Percentiles rank a stretch among this genome's conserved stretches.
Evolutionary conservation across 2,329 filamentous ascomycete genomes (phyloP).

Genomic region (Pseudocercospora pini-densiflorae): DNA sequence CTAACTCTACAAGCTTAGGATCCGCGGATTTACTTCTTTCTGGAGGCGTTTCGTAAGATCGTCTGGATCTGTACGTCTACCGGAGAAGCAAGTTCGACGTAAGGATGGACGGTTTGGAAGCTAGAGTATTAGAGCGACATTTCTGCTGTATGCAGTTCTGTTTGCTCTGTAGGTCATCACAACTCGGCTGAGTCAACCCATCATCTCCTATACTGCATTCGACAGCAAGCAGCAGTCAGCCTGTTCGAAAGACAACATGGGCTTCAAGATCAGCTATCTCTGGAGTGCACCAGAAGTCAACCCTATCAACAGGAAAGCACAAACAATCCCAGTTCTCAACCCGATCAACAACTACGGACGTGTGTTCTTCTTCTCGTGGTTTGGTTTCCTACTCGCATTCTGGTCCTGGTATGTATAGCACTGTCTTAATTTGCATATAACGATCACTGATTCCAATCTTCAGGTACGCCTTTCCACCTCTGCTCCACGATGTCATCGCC

Average conservation of each 20-base stretch:
- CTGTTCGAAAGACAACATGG: slow-evolving; percentile 16
- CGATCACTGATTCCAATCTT: slow-evolving; percentile 13
- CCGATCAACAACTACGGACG: slow-evolving; percentile 78
- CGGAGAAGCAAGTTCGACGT: slow-evolving; percentile 28
- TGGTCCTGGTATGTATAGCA: slow-evolving; percentile 68
- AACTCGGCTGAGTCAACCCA: neutral
- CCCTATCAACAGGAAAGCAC: slow-evolving; percentile 81
- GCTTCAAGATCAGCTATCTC: slow-evolving; percentile 31
- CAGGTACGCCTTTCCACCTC: slow-evolving; percentile 85
- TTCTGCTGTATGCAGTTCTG: neutral
- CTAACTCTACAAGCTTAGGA: neutral
- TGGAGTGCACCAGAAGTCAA: slow-evolving; percentile 73
- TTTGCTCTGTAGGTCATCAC: neutral
- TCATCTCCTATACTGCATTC: neutral
- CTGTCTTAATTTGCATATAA: neutral
- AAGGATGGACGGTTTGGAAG: slow-evolving; percentile 10
- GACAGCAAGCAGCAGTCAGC: neutral
- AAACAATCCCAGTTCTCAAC: slow-evolving; percentile 78
- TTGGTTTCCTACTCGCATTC: slow-evolving; percentile 85
- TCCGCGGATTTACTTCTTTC: slow-evolving; percentile 31
- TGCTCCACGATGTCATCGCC: slow-evolving; percentile 79
- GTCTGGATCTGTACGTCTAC: slow-evolving; percentile 9
- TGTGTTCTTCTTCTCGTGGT: slow-evolving; percentile 89
- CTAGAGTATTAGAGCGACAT: slow-evolving; percentile 6
- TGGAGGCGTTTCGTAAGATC: slow-evolving; percentile 16